Conservation (phyloP, 345 rosid genomes). For the rapeseed (Brassica napus) region DNA sequence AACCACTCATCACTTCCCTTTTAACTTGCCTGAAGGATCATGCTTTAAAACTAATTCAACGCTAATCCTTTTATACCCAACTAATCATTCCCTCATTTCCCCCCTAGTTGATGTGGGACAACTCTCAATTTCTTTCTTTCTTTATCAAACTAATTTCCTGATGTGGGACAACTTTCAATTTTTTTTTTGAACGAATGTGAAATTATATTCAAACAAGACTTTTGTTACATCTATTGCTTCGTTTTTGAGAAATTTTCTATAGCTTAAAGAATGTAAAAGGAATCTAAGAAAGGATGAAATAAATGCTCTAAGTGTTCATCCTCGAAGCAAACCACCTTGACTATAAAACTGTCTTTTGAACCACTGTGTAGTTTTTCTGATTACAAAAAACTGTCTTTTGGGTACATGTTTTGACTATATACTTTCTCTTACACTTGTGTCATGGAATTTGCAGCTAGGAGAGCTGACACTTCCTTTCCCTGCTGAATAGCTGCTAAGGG, state of each 20-base stretch:
- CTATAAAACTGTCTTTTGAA: too few relatives aligned
- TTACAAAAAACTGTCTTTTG: too few relatives aligned
- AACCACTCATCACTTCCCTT: constrained; percentile 6
- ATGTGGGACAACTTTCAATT: not conserved
- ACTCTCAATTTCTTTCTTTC: not conserved
- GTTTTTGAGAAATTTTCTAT: too few relatives aligned
- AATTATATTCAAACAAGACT: not conserved
- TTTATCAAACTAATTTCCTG: not conserved
- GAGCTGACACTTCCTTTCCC: too few relatives aligned
- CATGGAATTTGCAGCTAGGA: too few relatives aligned
- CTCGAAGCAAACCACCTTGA: not conserved
- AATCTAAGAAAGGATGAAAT: too few relatives aligned
- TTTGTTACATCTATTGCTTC: not conserved
- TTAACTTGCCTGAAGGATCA: constrained; percentile 14
- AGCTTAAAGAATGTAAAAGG: too few relatives aligned
- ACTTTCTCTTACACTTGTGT: too few relatives aligned
- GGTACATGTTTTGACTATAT: too few relatives aligned
- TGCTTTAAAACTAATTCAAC: not conserved
- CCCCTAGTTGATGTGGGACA: not conserved
- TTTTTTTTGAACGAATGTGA: too few relatives aligned
- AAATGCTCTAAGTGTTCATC: not conserved
- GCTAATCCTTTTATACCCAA: not conserved
- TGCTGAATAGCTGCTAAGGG: too few relatives aligned
- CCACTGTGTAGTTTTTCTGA: too few relatives aligned
- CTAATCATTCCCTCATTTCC: not conserved